phyloP scores from a whole-genome alignment of 768 basidiomycete genomes.

The Auriculariales sp. region DNA sequence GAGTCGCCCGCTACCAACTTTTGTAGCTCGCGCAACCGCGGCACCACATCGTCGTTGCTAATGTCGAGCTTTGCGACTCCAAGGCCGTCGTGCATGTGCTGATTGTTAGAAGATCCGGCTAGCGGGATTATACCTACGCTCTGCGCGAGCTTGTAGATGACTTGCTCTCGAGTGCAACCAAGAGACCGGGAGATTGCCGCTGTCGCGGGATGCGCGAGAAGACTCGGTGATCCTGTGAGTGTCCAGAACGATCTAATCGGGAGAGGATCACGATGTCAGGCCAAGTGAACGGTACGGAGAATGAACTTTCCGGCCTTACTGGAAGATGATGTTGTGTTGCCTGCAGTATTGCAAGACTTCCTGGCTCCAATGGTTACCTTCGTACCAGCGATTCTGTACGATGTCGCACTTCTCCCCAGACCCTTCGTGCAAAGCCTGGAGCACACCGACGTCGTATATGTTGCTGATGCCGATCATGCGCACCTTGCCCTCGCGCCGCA shows the following conservation, averaged over 20 bases:
- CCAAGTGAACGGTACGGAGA: not conserved
- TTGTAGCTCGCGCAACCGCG: too few species aligned
- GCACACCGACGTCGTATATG: conserved; percentile 44
- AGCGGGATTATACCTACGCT: conserved; percentile 52
- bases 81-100: conserved; percentile 57
- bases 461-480: conserved; percentile 64
- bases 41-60: conserved; percentile 15
- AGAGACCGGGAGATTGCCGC: conserved; percentile 28
- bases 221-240: conserved; percentile 54
- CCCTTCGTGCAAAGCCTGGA: conserved; percentile 36
- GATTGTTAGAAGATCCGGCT: conserved; percentile 54
- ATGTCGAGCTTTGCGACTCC: conserved; percentile 25
- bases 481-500: conserved; percentile 54
- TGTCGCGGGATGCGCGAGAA: conserved; percentile 37
- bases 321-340: conserved; percentile 51
- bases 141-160: conserved; percentile 55
- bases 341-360: conserved; percentile 51
- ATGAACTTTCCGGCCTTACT: conserved; percentile 40
- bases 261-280: not conserved
- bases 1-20: too few species aligned
- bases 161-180: conserved; percentile 46
- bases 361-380: conserved; percentile 64
- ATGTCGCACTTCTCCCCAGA: conserved; percentile 42
- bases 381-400: conserved; percentile 78
- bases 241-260: conserved; percentile 78